A percentile compares a stretch with the other conserved stretches of the same genome.
These are phyloP conservation scores for Nigrograna mackinnonii DNA, from an alignment of 2,329 filamentous ascomycete species.

Conservation along the genomic window DNA sequence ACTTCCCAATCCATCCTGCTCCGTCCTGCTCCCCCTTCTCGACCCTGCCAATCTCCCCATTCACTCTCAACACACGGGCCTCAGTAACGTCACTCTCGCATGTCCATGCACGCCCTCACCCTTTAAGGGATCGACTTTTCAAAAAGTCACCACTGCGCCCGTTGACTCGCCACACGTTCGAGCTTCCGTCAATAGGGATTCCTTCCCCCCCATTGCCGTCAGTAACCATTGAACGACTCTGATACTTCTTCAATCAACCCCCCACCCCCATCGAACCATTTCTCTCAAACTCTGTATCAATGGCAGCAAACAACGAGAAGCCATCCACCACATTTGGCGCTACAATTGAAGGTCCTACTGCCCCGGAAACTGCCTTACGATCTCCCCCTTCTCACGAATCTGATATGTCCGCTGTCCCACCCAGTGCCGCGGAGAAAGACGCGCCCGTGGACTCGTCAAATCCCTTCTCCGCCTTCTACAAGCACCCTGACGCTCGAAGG, in stretches of 20 bases:
- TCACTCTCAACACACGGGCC: too few species aligned
- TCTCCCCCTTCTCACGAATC: slow-evolving; percentile 37
- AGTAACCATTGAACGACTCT: too few species aligned
- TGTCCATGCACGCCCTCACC: too few species aligned
- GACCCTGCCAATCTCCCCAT: too few species aligned
- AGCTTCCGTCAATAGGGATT: too few species aligned
- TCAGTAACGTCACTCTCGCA: too few species aligned
- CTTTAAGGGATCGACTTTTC: too few species aligned
- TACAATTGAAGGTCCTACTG: slow-evolving; percentile 30
- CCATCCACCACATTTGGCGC: slow-evolving; percentile 42
- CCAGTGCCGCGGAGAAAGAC: slow-evolving; percentile 32
- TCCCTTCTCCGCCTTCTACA: slow-evolving; percentile 53
- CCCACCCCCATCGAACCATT: slow-evolving; percentile 6
- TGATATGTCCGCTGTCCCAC: slow-evolving; percentile 35
- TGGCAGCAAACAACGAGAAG: slow-evolving; percentile 28
- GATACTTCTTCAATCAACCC: slow-evolving; percentile 1
- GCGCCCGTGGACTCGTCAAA: slow-evolving; percentile 38
- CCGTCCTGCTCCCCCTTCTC: too few species aligned
- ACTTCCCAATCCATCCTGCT: too few species aligned
- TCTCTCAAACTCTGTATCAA: slow-evolving; percentile 18
- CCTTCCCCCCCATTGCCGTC: too few species aligned
- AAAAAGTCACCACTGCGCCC: too few species aligned
- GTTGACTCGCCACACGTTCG: neutral
- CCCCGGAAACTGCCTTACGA: slow-evolving; percentile 26
- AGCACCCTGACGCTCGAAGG: slow-evolving; percentile 47